phyloP scores from a whole-genome alignment of 225 moss, liverwort and hornwort species.

The Polytrichum formosum region DNA sequence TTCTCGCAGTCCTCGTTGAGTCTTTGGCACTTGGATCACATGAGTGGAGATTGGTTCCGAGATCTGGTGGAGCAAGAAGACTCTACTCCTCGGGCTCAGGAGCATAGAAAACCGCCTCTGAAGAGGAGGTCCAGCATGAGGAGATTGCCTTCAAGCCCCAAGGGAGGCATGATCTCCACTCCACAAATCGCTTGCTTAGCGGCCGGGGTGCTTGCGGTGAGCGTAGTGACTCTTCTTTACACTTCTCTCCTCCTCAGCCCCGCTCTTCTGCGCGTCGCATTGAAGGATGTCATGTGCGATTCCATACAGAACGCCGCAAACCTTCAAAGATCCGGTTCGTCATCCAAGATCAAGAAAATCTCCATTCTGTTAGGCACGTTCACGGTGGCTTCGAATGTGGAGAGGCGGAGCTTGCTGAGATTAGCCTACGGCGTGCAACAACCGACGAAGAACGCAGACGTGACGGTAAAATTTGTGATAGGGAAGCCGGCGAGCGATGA shows the following conservation, averaged over 20 bases:
- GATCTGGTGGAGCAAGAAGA: constrained; percentile 3
- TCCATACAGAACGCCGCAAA: neutral
- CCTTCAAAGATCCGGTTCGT: neutral
- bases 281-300: constrained; percentile 6
- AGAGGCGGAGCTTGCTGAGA: constrained; percentile 65
- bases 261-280: neutral
- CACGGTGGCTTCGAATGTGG: constrained; percentile 42
- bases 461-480: constrained; percentile 50
- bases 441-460: constrained; percentile 23
- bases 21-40: neutral
- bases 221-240: constrained; percentile 2
- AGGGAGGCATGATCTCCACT: neutral
- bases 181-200: constrained; percentile 4
- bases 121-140: constrained; percentile 1
- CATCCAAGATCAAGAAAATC: constrained; percentile 14
- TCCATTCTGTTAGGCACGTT: constrained; percentile 67
- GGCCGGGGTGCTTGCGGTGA: constrained; percentile 2
- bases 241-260: constrained; percentile 5
- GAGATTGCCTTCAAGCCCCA: neutral
- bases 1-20: too few species aligned
- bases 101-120: neutral
- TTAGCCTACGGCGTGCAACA: constrained; percentile 62
- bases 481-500: constrained; percentile 26
- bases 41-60: constrained; percentile 8
- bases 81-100: neutral